Conservation (phyloP, 176 grass and related monocot genomes). For the Tuctoria greenei region DNA sequence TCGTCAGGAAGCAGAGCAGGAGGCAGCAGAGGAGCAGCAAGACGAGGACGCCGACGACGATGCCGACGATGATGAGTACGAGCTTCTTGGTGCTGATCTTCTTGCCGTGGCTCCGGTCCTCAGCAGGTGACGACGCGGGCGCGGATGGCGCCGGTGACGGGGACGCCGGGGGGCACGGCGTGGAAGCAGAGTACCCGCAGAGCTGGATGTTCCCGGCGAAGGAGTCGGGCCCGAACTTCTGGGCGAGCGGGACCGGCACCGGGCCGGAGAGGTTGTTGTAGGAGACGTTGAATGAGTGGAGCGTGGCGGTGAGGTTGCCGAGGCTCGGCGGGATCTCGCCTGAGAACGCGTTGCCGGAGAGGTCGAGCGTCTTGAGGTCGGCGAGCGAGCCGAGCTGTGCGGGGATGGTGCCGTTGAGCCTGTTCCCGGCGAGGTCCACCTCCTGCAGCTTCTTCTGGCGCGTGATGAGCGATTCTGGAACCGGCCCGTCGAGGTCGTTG, state of each 20-base stretch:
- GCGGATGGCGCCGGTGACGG: slow-evolving; percentile 40
- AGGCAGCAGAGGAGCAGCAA: slow-evolving; percentile 69
- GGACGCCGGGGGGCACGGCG: slow-evolving; percentile 41
- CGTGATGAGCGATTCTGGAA: slow-evolving; percentile 26
- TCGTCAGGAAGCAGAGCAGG: slow-evolving; percentile 57
- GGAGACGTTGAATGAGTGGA: slow-evolving; percentile 58
- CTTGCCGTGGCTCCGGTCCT: background rate
- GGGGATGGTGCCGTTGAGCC: slow-evolving; percentile 52
- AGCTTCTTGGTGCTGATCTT: slow-evolving; percentile 43
- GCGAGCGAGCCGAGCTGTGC: slow-evolving; percentile 39
- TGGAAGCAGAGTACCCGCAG: slow-evolving; percentile 57
- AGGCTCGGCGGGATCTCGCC: slow-evolving; percentile 59
- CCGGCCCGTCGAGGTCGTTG: slow-evolving; percentile 37
- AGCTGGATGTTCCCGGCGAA: slow-evolving; percentile 65
- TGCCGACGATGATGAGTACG: slow-evolving; percentile 56
- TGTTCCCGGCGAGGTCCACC: slow-evolving; percentile 48
- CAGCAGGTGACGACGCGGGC: slow-evolving; percentile 1
- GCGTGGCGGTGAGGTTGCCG: slow-evolving; percentile 50
- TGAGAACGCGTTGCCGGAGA: slow-evolving; percentile 55
- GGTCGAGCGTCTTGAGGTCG: slow-evolving; percentile 57
- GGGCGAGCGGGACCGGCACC: slow-evolving; percentile 45
- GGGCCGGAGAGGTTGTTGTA: slow-evolving; percentile 72
- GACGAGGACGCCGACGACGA: slow-evolving; percentile 35
- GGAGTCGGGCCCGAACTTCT: slow-evolving; percentile 56
- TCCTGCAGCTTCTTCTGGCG: slow-evolving; percentile 52